Base-by-base conservation (phyloP, 2,329 filamentous ascomycete species). In the Ciborinia camelliae region DNA sequence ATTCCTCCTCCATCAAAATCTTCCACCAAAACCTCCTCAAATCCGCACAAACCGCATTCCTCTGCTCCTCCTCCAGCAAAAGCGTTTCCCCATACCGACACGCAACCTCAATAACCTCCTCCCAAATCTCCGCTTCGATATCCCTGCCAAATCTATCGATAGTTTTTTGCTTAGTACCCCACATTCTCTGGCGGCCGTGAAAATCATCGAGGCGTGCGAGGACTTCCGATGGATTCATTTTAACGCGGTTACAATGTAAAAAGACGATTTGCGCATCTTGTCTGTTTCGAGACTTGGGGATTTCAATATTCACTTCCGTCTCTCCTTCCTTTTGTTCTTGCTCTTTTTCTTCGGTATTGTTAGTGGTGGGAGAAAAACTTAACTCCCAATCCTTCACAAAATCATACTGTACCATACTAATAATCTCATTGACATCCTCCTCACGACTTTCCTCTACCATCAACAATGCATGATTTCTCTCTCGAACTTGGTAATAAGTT, bases 11-110 rank as follows among this genome's bases (percentile, higher is more conserved):
- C n/a, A 35, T 41, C 37, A 64, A 15, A 26, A 64, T 30, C 15
- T 28, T 14, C 62, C 62, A 64, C 62, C 62, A 64, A 52, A 64
- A 64, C 26, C 62, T 37, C n/a, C 54, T 52, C 28, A 64, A 37
- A 35, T 60, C 55, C 45, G 32, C 54, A 47, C 62, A 64, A 2
- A 60, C 32, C 37, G 6, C n/a, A 9, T 9, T 41, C 30, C 35
- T 48, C 48, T 64, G 37, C 7, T 35, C 30, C 12, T 45, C 28
- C 28, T 8, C 26, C 18, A 55, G 20, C 32, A 50, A 8, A 9
- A 64, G 45, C 15, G 35, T 30, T 14, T 52, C 30, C 14, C 63
- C 58, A 50, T 55, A 62, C 7, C 39, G 12, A 65, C 63, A 65
- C 18, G 57, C 63, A 18, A 65, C 63, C 32, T 65, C 55, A 18